Evolutionary conservation across 805 yeast species (phyloP).

Genomic region (Myxozyma geophila): DNA sequence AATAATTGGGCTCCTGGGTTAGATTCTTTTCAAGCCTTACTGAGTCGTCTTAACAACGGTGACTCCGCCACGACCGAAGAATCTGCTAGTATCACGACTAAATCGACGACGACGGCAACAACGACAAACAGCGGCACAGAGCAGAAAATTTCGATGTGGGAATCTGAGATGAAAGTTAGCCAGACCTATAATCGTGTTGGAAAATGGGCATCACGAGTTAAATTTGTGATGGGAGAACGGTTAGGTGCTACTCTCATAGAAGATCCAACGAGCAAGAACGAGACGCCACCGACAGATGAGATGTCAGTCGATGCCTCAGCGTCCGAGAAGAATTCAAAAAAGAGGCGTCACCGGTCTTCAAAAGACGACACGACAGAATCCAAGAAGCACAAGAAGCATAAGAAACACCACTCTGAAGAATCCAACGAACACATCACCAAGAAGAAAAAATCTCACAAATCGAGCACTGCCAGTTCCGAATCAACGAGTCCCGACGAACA

Average conservation of each 20-base stretch:
- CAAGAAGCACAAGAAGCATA: constrained; percentile 42
- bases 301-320: background rate
- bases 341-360: constrained; percentile 20
- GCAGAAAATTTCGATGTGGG: constrained; percentile 55
- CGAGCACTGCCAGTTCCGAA: constrained; percentile 12
- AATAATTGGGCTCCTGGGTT: constrained; percentile 87
- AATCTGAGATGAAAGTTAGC: constrained; percentile 61
- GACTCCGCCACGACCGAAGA: background rate
- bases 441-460: constrained; percentile 40
- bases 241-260: constrained; percentile 66
- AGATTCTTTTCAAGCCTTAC: constrained; percentile 87
- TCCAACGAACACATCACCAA: constrained; percentile 33
- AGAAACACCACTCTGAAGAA: constrained; percentile 36
- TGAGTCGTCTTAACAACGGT: constrained; percentile 87
- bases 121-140: constrained; percentile 47
- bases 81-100: background rate
- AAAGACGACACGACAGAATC: background rate
- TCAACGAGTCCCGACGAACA: background rate
- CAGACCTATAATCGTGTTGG: constrained; percentile 47
- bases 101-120: background rate
- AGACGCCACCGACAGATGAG: constrained; percentile 37
- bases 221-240: constrained; percentile 83
- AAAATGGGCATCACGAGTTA: constrained; percentile 87
- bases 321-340: constrained; percentile 30
- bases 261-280: constrained; percentile 19